Base-by-base conservation (phyloP, 2,329 filamentous ascomycete genomes). In the Nothophoma quercina region DNA sequence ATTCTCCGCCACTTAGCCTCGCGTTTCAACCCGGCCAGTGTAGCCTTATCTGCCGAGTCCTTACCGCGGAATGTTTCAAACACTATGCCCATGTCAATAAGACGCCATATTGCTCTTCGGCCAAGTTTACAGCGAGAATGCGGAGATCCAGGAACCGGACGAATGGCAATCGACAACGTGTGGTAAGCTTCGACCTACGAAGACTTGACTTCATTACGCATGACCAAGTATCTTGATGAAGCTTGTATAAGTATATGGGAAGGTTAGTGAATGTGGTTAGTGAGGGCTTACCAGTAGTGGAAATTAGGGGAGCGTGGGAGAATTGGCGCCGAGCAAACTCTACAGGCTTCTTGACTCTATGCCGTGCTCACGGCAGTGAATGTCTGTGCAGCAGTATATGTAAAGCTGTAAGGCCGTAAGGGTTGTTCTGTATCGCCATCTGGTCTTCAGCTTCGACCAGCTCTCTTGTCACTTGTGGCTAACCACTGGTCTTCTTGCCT, bases 1-100 rank as follows among this genome's bases (percentile, higher is more conserved):
- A 57, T 60, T 39, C 65, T 67, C 65, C 65, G 59, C 68, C 67
- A 68, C 67, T 68, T 63, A 58, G 38, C 43, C 38, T 41, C n/a
- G 16, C 34, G 52, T 60, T 60, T 57, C 25, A 56, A 59, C 59
- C 58, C 55, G 41, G 51, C 48, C 48, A 9, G 15, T 21, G 36
- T 32, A n/a, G 33, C 22, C 34, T 22, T 33, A 40, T 40, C 30
- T 26, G 18, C n/a, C 19, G 23, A 15, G 22, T 13, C 23, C 12
- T 21, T 53, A 28, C 22, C 38, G 33, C 35, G 35, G 9, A 25
- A 15, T 25, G 50, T 43, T 43, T 39, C 50, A 43, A 34, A 22
- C 22, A 28, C 19, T 12, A 29, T 10, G 6, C 36, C 39, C 38
- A 34, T 36, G 38, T 42, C 28, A 23, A 39, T 30, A 34, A 16